Conservation (phyloP, 2,329 filamentous ascomycete species). For the Cladosporium cucumerinum region DNA sequence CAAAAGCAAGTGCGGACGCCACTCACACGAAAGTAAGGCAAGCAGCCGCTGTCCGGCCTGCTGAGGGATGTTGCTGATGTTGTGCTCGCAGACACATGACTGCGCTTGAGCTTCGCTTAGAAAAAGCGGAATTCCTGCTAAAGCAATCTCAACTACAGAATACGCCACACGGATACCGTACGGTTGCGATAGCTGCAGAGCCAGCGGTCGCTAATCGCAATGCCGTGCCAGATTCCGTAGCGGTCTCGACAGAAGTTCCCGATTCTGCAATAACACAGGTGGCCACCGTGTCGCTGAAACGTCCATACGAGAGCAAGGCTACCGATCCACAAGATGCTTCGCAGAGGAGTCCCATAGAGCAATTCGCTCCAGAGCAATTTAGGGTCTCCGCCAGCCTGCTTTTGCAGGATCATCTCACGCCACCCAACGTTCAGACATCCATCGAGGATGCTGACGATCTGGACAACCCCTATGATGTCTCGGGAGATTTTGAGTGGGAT, state of each 20-base stretch:
- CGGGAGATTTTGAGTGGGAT: neutral
- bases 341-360: neutral
- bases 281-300: neutral
- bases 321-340: neutral
- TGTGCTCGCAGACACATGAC: neutral
- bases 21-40: constrained; percentile 44
- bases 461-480: neutral
- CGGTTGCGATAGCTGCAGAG: neutral
- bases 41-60: neutral
- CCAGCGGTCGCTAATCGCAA: neutral
- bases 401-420: neutral
- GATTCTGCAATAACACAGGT: neutral
- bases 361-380: neutral
- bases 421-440: neutral
- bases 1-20: constrained; percentile 48
- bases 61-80: neutral
- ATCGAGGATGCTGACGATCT: neutral
- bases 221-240: neutral
- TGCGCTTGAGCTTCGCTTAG: neutral
- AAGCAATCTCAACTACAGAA: neutral
- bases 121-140: neutral
- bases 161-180: neutral
- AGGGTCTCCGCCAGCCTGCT: neutral
- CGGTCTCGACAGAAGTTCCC: neutral
- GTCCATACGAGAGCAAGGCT: neutral